Conservation (phyloP, 2,329 filamentous ascomycete species). For the Pestalotiopsis sp. region DNA sequence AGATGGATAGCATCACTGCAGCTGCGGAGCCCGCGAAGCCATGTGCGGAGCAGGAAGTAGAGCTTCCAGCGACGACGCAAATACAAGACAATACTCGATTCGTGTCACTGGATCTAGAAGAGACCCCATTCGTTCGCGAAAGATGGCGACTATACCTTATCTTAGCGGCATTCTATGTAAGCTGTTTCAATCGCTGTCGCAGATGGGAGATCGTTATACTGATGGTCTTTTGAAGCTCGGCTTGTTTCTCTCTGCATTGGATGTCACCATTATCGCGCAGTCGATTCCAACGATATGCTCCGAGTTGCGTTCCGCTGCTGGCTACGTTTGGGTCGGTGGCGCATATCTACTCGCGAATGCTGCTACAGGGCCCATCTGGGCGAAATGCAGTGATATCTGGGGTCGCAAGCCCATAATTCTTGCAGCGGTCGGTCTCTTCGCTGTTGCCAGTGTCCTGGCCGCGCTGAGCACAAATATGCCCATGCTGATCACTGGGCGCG, state of each 20-base stretch:
- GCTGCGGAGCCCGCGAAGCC: no score
- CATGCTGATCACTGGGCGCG: slow-evolving; percentile 39
- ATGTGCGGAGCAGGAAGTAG: no score
- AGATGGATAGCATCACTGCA: no score
- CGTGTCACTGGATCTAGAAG: not conserved
- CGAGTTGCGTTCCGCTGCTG: slow-evolving; percentile 52
- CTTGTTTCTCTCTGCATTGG: slow-evolving; percentile 26
- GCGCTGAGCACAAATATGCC: slow-evolving; percentile 35
- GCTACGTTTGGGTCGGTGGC: slow-evolving; percentile 69
- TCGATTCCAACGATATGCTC: slow-evolving; percentile 51
- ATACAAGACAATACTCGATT: not conserved
- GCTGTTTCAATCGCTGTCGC: not conserved
- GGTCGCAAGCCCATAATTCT: slow-evolving; percentile 43
- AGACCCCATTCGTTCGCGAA: not conserved
- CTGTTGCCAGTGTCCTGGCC: slow-evolving; percentile 38
- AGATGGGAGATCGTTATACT: not conserved
- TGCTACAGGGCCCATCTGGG: slow-evolving; percentile 62
- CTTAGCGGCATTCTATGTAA: not conserved
- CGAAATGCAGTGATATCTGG: slow-evolving; percentile 46
- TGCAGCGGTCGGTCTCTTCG: slow-evolving; percentile 35
- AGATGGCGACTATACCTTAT: not conserved
- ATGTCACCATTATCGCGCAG: slow-evolving; percentile 48
- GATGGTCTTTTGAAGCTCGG: not conserved
- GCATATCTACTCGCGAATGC: slow-evolving; percentile 66
- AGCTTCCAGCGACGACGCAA: not conserved